Evolutionary conservation across 345 rosid genomes (phyloP).

Genomic region (Eucalyptus pauciflora): DNA sequence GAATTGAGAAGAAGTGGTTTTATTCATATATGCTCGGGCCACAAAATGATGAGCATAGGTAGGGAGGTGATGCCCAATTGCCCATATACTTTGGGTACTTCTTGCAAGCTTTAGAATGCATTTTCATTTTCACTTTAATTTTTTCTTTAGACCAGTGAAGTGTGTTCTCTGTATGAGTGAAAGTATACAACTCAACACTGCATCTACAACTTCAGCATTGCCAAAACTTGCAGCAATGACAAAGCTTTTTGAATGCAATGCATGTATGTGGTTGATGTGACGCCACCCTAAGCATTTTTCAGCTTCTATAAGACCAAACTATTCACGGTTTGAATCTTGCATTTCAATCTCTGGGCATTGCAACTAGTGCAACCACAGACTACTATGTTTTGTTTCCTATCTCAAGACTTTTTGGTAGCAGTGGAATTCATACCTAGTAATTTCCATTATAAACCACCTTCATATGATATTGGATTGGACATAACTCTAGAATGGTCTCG

Average conservation of each 20-base stretch:
- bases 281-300: background rate
- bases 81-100: background rate
- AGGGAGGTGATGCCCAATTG: too few species aligned
- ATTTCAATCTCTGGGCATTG: background rate
- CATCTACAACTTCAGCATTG: background rate
- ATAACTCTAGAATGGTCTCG: background rate
- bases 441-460: background rate
- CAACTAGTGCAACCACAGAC: background rate
- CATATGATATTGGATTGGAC: background rate
- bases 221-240: background rate
- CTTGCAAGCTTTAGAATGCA: background rate
- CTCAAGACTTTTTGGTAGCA: background rate
- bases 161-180: background rate
- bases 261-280: background rate
- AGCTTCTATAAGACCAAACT: background rate
- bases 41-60: background rate
- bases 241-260: background rate
- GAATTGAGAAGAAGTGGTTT: background rate
- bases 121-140: background rate
- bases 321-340: background rate
- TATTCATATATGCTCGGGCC: rapidly evolving
- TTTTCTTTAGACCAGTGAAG: background rate
- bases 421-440: background rate
- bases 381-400: background rate
- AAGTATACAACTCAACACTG: background rate